Evolutionary conservation across 345 rosid genomes (phyloP), one percentile per base, ranked within the genome.

Genomic region (Atalantia buxifolia): DNA sequence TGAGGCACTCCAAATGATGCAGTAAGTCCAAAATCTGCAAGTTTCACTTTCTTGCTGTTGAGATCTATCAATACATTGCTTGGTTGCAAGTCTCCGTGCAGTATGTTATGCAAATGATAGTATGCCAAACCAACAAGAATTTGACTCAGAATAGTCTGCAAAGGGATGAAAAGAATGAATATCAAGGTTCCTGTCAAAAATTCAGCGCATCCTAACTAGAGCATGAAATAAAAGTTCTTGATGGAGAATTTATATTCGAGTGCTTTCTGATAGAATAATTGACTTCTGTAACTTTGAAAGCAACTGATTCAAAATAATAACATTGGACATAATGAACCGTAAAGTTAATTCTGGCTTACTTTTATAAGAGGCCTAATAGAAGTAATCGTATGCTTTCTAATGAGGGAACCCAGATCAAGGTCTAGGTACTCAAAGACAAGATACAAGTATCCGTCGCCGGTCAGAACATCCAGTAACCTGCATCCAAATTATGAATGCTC

Each of bases 21-120:
- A 31, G 87, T 86, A 66, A 87, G 78, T 28, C 90, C 91, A 83
- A 88, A 88, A 81, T 88, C 90, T 36, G 90, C 88, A 53, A 88
- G 83, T 84, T 88, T 88, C 74, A 85, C 76, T 33, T 75, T 70
- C 61, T 82, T 82, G 36, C 85, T 85, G 4, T 76, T 77, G 42
- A 84, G 83, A 85, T 86, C 89, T 55, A 86, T 79, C 38, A 88
- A 85, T 74, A 86, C 66, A 75, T 87, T 88, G 72, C 75, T 78
- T 56, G 90, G 91, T 63, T 85, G 85, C 85, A 88, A 66, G 79
- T 88, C 90, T 84, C 87, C 74, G 75, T 88, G 90, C 30, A 88
- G 70, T 77, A 87, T 82, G 76, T 85, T 81, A 57, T 77, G 86
- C 59, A 88, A 87, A 84, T 87, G 91, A 61, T 88, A 88, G 75